Evolutionary conservation across 2,329 filamentous ascomycete species (phyloP).

Genomic region (Phaeosphaeriaceae sp.): DNA sequence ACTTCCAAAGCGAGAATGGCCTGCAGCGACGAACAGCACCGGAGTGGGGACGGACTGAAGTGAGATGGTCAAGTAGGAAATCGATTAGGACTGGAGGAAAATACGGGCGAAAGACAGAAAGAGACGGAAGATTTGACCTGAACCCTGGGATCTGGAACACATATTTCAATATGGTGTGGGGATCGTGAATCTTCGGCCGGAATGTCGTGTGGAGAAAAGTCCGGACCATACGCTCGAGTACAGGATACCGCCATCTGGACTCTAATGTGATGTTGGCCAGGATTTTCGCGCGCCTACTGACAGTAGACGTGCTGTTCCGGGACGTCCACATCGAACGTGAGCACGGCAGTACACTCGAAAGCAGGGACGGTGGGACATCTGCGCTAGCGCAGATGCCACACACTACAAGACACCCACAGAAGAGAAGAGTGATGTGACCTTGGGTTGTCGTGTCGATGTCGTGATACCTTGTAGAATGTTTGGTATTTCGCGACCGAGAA

Average conservation of each 20-base stretch:
- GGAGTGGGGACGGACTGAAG: neutral
- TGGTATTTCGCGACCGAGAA: neutral
- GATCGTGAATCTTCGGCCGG: neutral
- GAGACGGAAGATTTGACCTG: neutral
- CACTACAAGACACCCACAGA: no score
- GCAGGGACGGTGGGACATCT: no score
- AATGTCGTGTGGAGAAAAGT: neutral
- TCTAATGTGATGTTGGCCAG: neutral
- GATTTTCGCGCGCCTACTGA: neutral
- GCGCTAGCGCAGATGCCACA: no score
- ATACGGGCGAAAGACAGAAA: conserved; percentile 5
- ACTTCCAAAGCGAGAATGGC: neutral
- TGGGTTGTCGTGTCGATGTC: neutral
- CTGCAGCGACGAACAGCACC: neutral
- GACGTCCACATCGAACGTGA: neutral
- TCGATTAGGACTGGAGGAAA: neutral
- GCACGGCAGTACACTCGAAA: no score
- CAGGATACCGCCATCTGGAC: neutral
- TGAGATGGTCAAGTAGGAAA: neutral
- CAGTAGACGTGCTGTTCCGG: neutral
- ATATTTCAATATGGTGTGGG: neutral
- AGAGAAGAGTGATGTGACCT: no score
- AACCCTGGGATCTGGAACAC: neutral
- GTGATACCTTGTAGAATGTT: neutral
- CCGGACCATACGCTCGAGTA: neutral